Evolutionary conservation across 148 eudicot genomes (phyloP), one percentile per base, ranked within the genome.

Genomic region (Mesembryanthemum crystallinum): DNA sequence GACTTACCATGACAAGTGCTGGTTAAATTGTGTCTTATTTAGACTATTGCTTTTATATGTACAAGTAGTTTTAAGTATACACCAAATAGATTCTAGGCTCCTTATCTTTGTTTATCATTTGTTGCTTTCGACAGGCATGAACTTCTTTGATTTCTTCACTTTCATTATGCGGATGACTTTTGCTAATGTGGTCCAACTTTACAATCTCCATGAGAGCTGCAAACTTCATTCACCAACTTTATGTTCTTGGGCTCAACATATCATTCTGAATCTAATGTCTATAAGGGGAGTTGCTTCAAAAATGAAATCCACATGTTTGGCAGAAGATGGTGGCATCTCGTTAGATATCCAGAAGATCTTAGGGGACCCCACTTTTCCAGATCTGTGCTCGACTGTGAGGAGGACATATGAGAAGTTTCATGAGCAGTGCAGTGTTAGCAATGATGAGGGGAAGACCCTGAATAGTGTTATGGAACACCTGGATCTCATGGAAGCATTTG

Each of bases 81-180:
- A 3, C 12, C 6, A 2, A 3, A 35, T 35, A 10, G 5, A 47
- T 15, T 9, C 15, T 47, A 1, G 3, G 8, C n/a, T 54, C 23
- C 58, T 54, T 54, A 54, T 54, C 25, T 5, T 62, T 27, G n/a
- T 51, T 69, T 6, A 58, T 29, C 11, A 20, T 78, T 69, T 67
- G 21, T 47, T 59, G 66, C 42, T 76, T 71, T 30, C 7, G 7
- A 29, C 78, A 94, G 99, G 98, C 76, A 95, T 95, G 97, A 89
- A 92, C 82, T 90, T 95, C 78, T 69, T 69, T 37, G 99, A 95
- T 81, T 89, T 90, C 89, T 92, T 92, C 87, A 82, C 86, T 79
- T 91, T 95, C 87, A 72, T 89, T 57, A 79, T 78, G 71, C 91
- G 86, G 72, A 83, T 92, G 80, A 71, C 89, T 4, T 84, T 90